Percentiles rank a stretch among this genome's conserved stretches.
These are phyloP conservation scores for Alternaria sp. DNA, from an alignment of 2,329 filamentous ascomycete species.

Conservation along the genomic window DNA sequence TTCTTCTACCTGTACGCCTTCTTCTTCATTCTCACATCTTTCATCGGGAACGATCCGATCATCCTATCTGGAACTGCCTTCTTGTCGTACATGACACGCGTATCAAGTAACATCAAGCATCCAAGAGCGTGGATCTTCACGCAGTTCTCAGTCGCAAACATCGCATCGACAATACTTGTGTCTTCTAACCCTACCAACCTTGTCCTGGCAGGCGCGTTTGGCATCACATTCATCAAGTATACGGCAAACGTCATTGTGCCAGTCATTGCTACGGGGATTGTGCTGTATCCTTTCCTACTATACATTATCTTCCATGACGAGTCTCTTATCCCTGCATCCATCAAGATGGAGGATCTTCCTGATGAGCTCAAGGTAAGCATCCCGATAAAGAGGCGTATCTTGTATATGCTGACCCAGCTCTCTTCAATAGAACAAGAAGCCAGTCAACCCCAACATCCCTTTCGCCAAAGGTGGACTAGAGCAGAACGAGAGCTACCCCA, in stretches of 20 bases:
- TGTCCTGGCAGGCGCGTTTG: constrained; percentile 75
- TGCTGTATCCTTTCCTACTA: constrained; percentile 74
- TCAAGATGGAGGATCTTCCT: constrained; percentile 73
- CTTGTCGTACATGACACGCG: constrained; percentile 78
- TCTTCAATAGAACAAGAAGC: constrained; percentile 55
- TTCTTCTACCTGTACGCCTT: constrained; percentile 78
- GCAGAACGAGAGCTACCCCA: constrained; percentile 58
- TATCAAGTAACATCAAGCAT: constrained; percentile 75
- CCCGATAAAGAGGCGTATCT: neutral
- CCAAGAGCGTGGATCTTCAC: constrained; percentile 77
- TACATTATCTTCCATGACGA: constrained; percentile 74
- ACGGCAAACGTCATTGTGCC: constrained; percentile 82
- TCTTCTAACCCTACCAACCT: constrained; percentile 82
- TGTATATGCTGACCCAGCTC: neutral
- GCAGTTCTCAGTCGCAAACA: constrained; percentile 76
- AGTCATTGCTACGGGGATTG: constrained; percentile 70
- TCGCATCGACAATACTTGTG: constrained; percentile 77
- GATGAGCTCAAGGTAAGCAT: constrained; percentile 58
- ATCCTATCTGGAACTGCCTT: constrained; percentile 78
- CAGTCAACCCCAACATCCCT: constrained; percentile 77
- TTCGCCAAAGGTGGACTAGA: constrained; percentile 65
- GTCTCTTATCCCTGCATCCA: constrained; percentile 69
- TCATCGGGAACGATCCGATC: constrained; percentile 79
- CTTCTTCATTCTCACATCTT: constrained; percentile 72
- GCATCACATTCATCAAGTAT: constrained; percentile 75